These are phyloP conservation scores for Lagenaria siceraria DNA, from an alignment of 306 rosid genomes.

Conservation along the genomic window DNA sequence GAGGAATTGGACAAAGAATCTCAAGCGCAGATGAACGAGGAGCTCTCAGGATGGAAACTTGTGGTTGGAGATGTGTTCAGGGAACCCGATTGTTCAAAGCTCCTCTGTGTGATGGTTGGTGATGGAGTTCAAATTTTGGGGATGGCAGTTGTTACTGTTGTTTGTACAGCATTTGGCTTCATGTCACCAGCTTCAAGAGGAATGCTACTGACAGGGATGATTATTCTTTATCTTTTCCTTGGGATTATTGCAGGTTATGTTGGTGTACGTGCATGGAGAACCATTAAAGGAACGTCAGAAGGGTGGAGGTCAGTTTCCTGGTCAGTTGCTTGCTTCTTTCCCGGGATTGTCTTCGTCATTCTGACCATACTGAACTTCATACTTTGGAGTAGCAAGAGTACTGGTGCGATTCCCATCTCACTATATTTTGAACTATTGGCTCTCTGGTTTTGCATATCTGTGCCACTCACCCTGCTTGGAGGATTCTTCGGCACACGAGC, in stretches of 20 bases:
- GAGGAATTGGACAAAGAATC: constrained; percentile 95
- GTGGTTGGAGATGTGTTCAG: constrained; percentile 97
- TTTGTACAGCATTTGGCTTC: constrained; percentile 86
- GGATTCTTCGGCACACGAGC: constrained; percentile 80
- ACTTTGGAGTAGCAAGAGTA: constrained; percentile 87
- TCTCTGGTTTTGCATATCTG: constrained; percentile 97
- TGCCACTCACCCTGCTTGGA: constrained; percentile 87
- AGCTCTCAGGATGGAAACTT: constrained; percentile 98
- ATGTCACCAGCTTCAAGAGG: constrained; percentile 75
- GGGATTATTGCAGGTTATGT: constrained; percentile 89
- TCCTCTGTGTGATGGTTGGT: constrained; percentile 91
- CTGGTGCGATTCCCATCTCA: constrained; percentile 94
- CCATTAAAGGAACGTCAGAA: constrained; percentile 78
- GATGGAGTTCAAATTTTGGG: constrained; percentile 91
- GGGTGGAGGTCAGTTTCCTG: constrained; percentile 86
- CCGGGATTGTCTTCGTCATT: constrained; percentile 75
- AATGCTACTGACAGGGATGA: constrained; percentile 90
- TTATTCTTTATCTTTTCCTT: constrained; percentile 77
- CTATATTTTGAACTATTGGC: constrained; percentile 54
- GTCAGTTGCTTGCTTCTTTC: constrained; percentile 77
- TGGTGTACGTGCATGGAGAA: constrained; percentile 83
- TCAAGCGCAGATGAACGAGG: constrained; percentile 96
- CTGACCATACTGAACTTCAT: constrained; percentile 72
- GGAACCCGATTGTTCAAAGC: constrained; percentile 70
- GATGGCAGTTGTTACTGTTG: constrained; percentile 77